Conservation (phyloP, 441 rosid species). For the Populus hybrid region DNA sequence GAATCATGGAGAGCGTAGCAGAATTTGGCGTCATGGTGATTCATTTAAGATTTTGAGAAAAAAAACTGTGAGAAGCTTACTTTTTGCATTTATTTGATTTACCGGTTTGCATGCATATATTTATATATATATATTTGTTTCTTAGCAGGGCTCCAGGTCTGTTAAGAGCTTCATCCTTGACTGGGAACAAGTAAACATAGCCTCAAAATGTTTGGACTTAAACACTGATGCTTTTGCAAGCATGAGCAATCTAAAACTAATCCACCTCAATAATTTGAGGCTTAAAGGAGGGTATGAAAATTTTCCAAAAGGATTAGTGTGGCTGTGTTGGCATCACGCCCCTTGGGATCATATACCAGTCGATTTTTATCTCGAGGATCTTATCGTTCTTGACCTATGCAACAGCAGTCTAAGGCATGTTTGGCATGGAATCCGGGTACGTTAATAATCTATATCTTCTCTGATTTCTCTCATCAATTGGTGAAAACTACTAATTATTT, state of each 20-base stretch:
- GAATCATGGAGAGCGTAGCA: conserved; percentile 34
- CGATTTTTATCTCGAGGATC: conserved; percentile 2
- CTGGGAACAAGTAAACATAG: not conserved
- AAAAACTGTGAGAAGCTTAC: conserved; percentile 8
- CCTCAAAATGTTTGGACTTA: not conserved
- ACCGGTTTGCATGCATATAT: no score
- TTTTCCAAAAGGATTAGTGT: conserved; percentile 15
- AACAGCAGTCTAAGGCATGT: conserved; percentile 7
- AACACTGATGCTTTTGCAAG: conserved; percentile 12
- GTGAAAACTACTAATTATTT: not conserved
- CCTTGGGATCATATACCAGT: conserved; percentile 15
- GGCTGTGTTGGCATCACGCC: conserved; percentile 22
- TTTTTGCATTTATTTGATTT: not conserved
- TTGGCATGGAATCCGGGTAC: conserved; percentile 20
- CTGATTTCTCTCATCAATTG: not conserved
- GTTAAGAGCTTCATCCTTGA: conserved; percentile 16
- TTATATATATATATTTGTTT: not conserved
- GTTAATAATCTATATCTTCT: not conserved
- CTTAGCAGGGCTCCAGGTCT: conserved; percentile 15
- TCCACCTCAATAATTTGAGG: not conserved
- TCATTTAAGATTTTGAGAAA: conserved; percentile 1
- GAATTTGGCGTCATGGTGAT: conserved; percentile 36
- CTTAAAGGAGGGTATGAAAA: conserved; percentile 5
- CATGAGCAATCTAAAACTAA: conserved; percentile 27
- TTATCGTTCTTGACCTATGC: conserved; percentile 19